A percentile compares a stretch with the other conserved stretches of the same genome.
These are phyloP conservation scores for Quillaja saponaria DNA, from an alignment of 306 rosid species.

Conservation along the genomic window DNA sequence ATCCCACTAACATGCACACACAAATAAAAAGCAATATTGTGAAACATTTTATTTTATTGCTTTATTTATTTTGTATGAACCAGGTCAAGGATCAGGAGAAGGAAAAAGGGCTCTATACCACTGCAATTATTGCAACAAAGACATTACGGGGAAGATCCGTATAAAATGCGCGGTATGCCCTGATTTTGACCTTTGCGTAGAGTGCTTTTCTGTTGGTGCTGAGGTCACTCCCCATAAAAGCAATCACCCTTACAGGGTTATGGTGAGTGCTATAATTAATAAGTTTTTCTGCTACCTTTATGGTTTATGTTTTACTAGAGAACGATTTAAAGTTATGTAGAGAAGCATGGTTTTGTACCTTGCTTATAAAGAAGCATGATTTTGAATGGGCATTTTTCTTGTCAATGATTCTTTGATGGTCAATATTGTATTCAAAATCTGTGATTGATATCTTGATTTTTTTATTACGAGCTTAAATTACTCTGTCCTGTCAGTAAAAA, in stretches of 20 bases:
- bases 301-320: background rate
- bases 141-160: constrained; percentile 89
- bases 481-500: constrained; percentile 9
- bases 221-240: constrained; percentile 90
- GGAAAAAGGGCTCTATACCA: constrained; percentile 90
- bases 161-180: constrained; percentile 91
- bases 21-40: too few relatives aligned
- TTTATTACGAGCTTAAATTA: constrained; percentile 1
- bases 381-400: too few relatives aligned
- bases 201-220: constrained; percentile 96
- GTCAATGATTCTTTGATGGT: too few relatives aligned
- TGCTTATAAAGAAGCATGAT: too few relatives aligned
- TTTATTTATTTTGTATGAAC: constrained; percentile 24
- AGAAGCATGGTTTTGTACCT: too few relatives aligned
- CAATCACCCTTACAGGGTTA: constrained; percentile 86
- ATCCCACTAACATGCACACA: too few relatives aligned
- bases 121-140: constrained; percentile 97
- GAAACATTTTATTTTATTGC: background rate
- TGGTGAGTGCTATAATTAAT: constrained; percentile 57
- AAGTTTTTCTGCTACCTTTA: background rate
- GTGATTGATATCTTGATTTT: too few relatives aligned
- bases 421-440: too few relatives aligned
- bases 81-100: constrained; percentile 85
- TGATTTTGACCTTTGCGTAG: constrained; percentile 93
- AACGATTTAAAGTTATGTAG: too few relatives aligned